These are phyloP conservation scores for Macaranga tanarius DNA, from an alignment of 441 rosid genomes.

Conservation along the genomic window DNA sequence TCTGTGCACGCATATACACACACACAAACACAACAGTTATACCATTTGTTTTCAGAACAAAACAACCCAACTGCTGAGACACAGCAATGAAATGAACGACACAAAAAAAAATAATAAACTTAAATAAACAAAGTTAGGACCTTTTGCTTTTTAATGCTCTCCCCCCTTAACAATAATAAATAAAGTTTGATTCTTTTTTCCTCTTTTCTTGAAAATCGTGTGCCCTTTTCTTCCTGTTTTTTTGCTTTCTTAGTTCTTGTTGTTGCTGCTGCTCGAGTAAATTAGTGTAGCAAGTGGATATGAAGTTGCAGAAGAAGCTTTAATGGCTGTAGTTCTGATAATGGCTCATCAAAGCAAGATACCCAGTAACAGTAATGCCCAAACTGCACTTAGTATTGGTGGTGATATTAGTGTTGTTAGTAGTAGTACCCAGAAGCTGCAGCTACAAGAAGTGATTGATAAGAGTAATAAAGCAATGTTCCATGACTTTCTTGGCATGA, in stretches of 20 bases:
- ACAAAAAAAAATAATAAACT: not conserved
- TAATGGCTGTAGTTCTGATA: conserved; percentile 48
- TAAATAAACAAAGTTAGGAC: conserved; percentile 18
- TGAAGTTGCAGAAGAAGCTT: conserved; percentile 24
- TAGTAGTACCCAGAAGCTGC: conserved; percentile 1
- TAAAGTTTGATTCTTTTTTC: conserved; percentile 8
- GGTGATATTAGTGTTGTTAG: not conserved
- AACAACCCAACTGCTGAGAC: conserved; percentile 7
- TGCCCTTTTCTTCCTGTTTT: conserved; percentile 18
- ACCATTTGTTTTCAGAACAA: conserved; percentile 1
- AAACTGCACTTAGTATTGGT: not conserved
- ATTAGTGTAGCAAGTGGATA: conserved; percentile 21
- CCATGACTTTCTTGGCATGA: conserved; percentile 84
- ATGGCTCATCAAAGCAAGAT: conserved; percentile 42
- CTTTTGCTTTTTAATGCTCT: conserved; percentile 48
- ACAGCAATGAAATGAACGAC: not conserved
- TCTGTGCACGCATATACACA: not conserved
- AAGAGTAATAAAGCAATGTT: conserved; percentile 55
- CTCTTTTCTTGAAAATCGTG: conserved; percentile 35
- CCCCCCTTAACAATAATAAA: not conserved
- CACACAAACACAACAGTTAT: not conserved
- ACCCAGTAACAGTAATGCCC: conserved; percentile 32
- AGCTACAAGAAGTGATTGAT: not conserved
- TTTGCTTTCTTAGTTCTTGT: not conserved
- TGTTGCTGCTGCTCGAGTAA: not conserved